Conservation (phyloP, 257 asterid species). For the Oldenlandia corymbosa region DNA sequence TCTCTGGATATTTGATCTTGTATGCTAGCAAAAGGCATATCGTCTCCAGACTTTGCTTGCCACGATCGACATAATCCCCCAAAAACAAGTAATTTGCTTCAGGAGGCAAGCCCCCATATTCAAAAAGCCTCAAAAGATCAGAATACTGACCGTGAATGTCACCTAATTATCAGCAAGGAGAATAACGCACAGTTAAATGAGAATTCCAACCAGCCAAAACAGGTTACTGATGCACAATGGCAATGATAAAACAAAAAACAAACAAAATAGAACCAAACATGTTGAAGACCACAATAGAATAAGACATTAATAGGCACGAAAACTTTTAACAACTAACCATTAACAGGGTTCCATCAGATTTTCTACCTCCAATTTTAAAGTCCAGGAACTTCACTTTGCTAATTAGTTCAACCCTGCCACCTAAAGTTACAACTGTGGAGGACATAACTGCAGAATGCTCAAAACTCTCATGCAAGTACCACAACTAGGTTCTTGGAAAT, state of each 20-base stretch:
- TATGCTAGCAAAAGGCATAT: constrained; percentile 35
- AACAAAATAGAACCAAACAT: neutral
- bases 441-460: neutral
- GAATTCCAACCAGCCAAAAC: neutral
- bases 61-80: constrained; percentile 40
- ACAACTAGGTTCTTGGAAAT: neutral
- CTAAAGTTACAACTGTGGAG: neutral
- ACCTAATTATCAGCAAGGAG: constrained; percentile 17
- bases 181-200: neutral
- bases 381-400: neutral
- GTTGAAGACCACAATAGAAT: neutral
- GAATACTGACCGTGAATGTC: constrained; percentile 40
- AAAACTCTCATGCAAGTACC: neutral
- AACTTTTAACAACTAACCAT: neutral
- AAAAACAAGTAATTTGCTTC: constrained; percentile 30
- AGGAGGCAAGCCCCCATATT: constrained; percentile 35
- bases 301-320: neutral
- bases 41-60: constrained; percentile 37
- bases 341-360: neutral
- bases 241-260: neutral
- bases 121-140: constrained; percentile 33
- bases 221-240: neutral
- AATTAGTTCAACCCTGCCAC: neutral
- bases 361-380: neutral
- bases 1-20: constrained; percentile 32